Conservation (phyloP, 805 yeast genomes). For the Wickerhamomyces kurtzmanii region DNA sequence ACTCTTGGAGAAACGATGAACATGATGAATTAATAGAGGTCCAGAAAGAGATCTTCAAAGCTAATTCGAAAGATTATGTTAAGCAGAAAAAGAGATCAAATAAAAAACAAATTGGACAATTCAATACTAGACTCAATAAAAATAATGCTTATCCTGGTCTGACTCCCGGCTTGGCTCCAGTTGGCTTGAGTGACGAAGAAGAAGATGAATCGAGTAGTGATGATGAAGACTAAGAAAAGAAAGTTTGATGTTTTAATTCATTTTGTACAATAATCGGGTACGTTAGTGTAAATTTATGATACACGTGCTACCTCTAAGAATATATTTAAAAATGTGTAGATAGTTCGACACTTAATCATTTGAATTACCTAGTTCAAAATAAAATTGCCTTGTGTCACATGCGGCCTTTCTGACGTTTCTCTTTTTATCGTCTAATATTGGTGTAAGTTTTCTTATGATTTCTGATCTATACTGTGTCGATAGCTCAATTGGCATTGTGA, state of each 20-base stretch:
- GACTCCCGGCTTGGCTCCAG: conserved; percentile 84
- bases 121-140: conserved; percentile 13
- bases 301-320: no score
- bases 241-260: no score
- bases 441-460: conserved; percentile 36
- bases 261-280: no score
- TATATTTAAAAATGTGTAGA: no score
- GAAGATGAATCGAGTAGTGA: conserved; percentile 15
- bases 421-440: conserved; percentile 60
- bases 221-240: conserved; percentile 15
- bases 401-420: conserved; percentile 70
- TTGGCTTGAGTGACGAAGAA: conserved; percentile 52
- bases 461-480: conserved; percentile 37
- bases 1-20: conserved; percentile 31
- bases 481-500: conserved; percentile 24
- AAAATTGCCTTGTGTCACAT: conserved; percentile 71
- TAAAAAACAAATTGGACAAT: conserved; percentile 7
- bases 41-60: conserved; percentile 35
- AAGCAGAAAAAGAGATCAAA: conserved; percentile 20
- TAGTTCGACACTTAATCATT: conserved; percentile 23
- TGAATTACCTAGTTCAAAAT: conserved; percentile 41
- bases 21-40: conserved; percentile 30
- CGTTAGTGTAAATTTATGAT: no score
- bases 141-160: conserved; percentile 43
- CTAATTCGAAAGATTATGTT: conserved; percentile 20